Conservation (phyloP, 129 eudicot species). For the Solidago caesia region DNA sequence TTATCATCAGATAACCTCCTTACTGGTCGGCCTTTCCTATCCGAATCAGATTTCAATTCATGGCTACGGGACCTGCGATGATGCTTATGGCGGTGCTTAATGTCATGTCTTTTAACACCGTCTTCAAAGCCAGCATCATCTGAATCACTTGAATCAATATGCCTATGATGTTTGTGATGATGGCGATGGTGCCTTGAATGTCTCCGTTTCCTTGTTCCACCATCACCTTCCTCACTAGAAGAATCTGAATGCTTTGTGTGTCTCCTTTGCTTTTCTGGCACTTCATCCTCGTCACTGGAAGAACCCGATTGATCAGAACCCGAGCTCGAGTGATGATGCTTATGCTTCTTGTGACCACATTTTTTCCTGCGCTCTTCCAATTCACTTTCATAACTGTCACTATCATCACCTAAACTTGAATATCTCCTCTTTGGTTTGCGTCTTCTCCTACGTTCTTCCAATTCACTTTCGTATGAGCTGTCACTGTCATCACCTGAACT, state of each 20-base stretch:
- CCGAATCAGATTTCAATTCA: conserved; percentile 38
- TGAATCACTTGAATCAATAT: conserved; percentile 34
- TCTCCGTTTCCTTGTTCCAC: conserved; percentile 34
- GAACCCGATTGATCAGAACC: conserved; percentile 35
- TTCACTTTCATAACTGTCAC: conserved; percentile 45
- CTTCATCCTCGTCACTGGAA: conserved; percentile 39
- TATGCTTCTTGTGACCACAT: conserved; percentile 46
- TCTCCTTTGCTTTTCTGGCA: conserved; percentile 29
- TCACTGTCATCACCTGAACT: conserved; percentile 48
- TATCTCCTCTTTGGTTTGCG: conserved; percentile 55
- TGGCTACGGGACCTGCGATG: conserved; percentile 36
- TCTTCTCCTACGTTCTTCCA: conserved; percentile 48
- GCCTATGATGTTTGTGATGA: conserved; percentile 40
- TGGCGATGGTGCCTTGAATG: conserved; percentile 36
- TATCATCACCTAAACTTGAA: conserved; percentile 44
- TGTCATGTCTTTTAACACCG: conserved; percentile 31
- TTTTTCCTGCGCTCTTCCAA: conserved; percentile 43
- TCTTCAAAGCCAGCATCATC: conserved; percentile 53
- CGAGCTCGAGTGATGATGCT: conserved; percentile 35
- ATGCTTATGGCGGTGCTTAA: conserved; percentile 49
- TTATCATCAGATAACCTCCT: conserved; percentile 43
- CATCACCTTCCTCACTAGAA: conserved; percentile 44
- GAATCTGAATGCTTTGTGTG: conserved; percentile 49
- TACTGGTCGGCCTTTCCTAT: conserved; percentile 35
- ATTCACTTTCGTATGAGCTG: conserved; percentile 36